Evolutionary conservation across 495 filamentous ascomycete genomes (phyloP).

Genomic region (Annulohypoxylon nitens): DNA sequence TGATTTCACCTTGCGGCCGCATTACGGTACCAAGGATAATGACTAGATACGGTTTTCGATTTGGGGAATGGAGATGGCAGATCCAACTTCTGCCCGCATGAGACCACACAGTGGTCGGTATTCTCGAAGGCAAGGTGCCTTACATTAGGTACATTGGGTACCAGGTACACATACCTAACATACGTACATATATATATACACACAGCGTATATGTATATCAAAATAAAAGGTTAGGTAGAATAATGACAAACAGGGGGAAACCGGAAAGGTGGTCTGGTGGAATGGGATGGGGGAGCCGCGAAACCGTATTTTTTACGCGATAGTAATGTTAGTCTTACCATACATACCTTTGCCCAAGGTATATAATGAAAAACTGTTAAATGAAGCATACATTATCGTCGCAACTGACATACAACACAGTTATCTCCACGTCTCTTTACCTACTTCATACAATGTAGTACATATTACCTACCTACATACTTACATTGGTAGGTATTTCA

Average conservation of each 20-base stretch:
- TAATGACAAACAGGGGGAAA: neutral
- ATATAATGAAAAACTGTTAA: constrained; percentile 7
- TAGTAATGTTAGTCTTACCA: constrained; percentile 15
- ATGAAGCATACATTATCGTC: neutral
- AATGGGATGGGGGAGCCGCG: neutral
- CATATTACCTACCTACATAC: neutral
- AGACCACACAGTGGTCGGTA: neutral
- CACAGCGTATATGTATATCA: neutral
- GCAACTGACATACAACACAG: neutral
- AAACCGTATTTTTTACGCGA: neutral
- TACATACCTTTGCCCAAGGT: neutral
- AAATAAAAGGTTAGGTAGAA: constrained; percentile 7
- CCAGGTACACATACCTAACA: constrained; percentile 2
- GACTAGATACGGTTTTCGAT: constrained; percentile 3
- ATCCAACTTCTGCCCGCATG: constrained; percentile 7
- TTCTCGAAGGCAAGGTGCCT: neutral
- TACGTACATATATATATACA: neutral
- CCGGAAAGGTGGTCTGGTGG: neutral
- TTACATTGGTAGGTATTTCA: neutral
- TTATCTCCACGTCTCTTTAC: neutral
- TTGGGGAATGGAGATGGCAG: neutral
- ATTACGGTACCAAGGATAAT: constrained; percentile 21
- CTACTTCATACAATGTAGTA: neutral
- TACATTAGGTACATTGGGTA: constrained; percentile 8
- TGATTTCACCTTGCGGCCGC: constrained; percentile 11